Percentiles rank a stretch among this genome's conserved stretches.
phyloP scores from a whole-genome alignment of 1,284 basidiomycete species.

The Gymnopus androsaceus region DNA sequence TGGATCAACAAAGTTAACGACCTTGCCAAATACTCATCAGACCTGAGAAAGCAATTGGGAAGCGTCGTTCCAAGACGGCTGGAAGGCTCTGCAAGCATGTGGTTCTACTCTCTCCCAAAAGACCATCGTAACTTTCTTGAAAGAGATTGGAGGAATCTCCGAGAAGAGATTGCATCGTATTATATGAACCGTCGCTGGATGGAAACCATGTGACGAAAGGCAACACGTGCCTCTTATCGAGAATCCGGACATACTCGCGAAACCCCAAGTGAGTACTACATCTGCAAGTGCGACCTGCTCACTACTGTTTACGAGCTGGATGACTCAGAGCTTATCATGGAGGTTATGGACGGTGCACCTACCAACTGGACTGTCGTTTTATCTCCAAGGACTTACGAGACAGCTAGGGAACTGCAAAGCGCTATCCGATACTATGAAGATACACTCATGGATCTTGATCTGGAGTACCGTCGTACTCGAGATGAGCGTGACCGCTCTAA shows the following conservation, averaged over 20 bases:
- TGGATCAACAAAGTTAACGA: conserved; percentile 9
- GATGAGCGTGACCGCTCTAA: too few species aligned
- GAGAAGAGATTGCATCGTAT: conserved; percentile 1
- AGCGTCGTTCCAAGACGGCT: background rate
- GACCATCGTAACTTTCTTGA: background rate
- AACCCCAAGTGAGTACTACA: conserved; percentile 20
- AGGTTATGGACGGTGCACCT: conserved; percentile 27
- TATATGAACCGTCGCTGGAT: conserved; percentile 9
- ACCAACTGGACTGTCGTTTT: conserved; percentile 24
- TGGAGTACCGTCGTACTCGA: too few species aligned
- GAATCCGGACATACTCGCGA: conserved; percentile 23
- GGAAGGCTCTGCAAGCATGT: background rate
- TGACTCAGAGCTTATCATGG: conserved; percentile 23
- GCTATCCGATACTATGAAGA: conserved; percentile 26
- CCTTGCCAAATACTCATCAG: background rate
- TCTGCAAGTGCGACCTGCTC: conserved; percentile 16
- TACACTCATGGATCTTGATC: conserved; percentile 11
- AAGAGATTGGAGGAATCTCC: background rate
- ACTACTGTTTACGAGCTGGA: conserved; percentile 9
- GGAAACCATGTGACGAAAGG: background rate
- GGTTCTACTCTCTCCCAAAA: conserved; percentile 4
- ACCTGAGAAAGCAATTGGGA: background rate
- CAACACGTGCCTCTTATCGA: conserved; percentile 17
- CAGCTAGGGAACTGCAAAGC: conserved; percentile 20
- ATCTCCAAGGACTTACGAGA: conserved; percentile 18